Evolutionary conservation across 129 eudicot species (phyloP), one percentile per base, ranked within the genome.

Genomic region (Solidago caesia): DNA sequence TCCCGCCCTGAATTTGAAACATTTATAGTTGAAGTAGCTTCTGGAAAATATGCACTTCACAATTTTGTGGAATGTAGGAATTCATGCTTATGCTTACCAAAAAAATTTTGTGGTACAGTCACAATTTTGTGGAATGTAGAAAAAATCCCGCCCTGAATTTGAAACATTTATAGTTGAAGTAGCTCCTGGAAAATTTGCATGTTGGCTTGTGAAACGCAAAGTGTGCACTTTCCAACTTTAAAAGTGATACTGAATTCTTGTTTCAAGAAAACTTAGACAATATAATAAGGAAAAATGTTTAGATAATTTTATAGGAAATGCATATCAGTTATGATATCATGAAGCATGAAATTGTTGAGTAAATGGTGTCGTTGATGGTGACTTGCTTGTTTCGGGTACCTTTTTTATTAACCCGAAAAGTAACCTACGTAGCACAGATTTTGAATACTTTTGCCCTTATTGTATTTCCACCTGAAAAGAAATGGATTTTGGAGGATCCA

Each of bases 21-120:
- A 33, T 33, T n/a, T 39, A 39, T 70, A 64, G 72, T 68, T 74
- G 66, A 56, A 33, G 39, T 33, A 33, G 29, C 66, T 13, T 42
- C 29, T 21, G 7, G 16, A 8, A 70, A 53, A 41, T 12, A 16
- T 1, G 49, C 6, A 10, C 2, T 71, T 39, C 14, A 9, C 26
- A 21, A 2, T n/a, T 57, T 57, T n/a, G 5, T 16, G 29, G 29
- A 57, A 57, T 16, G 16, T 57, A 56, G 33, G 9, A 21, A 21
- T n/a, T 56, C 14, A 56, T 57, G 29, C 63, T 57, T 57, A 57
- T 16, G 33, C 25, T 7, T 5, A 57, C 33, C 33, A 16, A 57
- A 57, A 55, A 56, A 56, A 48, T n/a, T n/a, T n/a, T n/a, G n/a
- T n/a, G n/a, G n/a, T n/a, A n/a, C n/a, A n/a, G n/a, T n/a, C n/a